These are phyloP conservation scores for Ophiocordyceps camponoti-floridani DNA, from an alignment of 2,329 filamentous ascomycete genomes.

Conservation along the genomic window DNA sequence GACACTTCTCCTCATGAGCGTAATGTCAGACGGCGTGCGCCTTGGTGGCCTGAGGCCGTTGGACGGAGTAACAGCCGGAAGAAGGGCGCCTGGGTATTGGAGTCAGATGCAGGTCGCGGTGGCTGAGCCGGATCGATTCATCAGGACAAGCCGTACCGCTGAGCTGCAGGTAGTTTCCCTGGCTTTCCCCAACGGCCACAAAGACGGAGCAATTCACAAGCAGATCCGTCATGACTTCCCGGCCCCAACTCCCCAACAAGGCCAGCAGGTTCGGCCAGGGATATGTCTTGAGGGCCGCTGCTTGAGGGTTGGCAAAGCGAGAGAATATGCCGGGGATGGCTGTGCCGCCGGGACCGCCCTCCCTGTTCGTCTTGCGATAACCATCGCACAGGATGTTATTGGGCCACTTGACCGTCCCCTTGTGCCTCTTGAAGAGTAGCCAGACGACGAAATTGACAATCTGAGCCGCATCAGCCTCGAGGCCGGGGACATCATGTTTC, in stretches of 20 bases:
- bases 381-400: conserved; percentile 73
- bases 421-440: conserved; percentile 49
- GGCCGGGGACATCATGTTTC: conserved; percentile 1
- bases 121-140: background rate
- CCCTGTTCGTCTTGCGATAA: conserved; percentile 35
- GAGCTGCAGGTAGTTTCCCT: conserved; percentile 57
- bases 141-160: conserved; percentile 59
- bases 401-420: conserved; percentile 34
- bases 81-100: conserved; percentile 22
- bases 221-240: conserved; percentile 60
- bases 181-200: conserved; percentile 35
- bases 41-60: background rate
- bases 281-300: conserved; percentile 44
- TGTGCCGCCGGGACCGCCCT: conserved; percentile 12
- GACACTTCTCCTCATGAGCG: conserved; percentile 67
- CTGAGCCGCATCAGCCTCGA: conserved; percentile 22
- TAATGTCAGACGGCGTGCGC: conserved; percentile 39
- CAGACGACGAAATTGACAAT: conserved; percentile 64
- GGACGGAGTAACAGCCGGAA: conserved; percentile 24
- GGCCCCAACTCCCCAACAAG: conserved; percentile 57
- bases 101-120: background rate
- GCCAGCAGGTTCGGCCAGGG: conserved; percentile 63
- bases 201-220: conserved; percentile 69
- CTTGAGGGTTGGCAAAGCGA: conserved; percentile 50
- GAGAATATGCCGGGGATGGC: conserved; percentile 48